phyloP scores from a whole-genome alignment of 805 yeast species.

The Tetrapisispora fleetii region DNA sequence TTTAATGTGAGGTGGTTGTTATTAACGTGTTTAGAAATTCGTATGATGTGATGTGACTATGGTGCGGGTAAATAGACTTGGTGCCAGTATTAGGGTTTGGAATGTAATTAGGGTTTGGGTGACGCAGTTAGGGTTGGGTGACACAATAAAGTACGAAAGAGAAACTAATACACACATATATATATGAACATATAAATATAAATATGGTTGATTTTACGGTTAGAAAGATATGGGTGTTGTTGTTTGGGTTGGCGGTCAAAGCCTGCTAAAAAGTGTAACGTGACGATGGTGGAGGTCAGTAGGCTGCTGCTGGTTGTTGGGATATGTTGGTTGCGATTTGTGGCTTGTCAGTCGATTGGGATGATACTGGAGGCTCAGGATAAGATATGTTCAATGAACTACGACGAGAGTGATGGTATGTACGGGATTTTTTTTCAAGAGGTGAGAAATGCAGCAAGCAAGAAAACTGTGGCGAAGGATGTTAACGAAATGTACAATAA shows the following conservation, averaged over 20 bases:
- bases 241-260: no score
- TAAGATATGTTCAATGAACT: conserved; percentile 16
- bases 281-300: not conserved
- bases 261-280: no score
- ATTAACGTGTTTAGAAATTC: not conserved
- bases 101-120: no score
- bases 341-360: not conserved
- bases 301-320: not conserved
- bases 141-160: no score
- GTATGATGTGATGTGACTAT: not conserved
- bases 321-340: not conserved
- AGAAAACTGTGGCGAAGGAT: not conserved
- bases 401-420: conserved; percentile 12
- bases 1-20: no score
- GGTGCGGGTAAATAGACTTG: not conserved
- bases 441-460: conserved; percentile 13
- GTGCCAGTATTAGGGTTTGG: not conserved
- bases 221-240: no score
- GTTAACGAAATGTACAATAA: conserved; percentile 3
- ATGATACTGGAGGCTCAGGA: conserved; percentile 11
- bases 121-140: no score
- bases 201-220: no score
- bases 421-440: conserved; percentile 9
- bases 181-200: no score
- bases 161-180: no score